Evolutionary conservation across 2,329 filamentous ascomycete genomes (phyloP).

Genomic region (Kalaharituber pfeilii): DNA sequence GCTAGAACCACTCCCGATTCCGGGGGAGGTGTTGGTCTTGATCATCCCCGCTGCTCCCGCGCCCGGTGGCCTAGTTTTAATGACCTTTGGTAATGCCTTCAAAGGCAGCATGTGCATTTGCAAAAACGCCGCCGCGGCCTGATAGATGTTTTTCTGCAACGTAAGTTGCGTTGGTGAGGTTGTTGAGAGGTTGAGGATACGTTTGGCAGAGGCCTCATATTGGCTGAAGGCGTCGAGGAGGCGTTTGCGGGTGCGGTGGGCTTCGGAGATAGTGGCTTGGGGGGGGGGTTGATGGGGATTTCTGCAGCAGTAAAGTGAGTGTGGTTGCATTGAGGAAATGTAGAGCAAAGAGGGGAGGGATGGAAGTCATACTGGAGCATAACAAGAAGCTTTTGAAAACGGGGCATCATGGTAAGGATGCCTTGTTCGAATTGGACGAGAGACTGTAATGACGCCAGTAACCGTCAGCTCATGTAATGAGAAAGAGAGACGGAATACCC

Average conservation of each 20-base stretch:
- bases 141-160: constrained; percentile 66
- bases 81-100: constrained; percentile 52
- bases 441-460: too few species aligned
- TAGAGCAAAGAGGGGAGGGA: background rate
- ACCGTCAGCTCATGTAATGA: background rate
- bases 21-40: background rate
- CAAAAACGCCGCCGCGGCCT: constrained; percentile 64
- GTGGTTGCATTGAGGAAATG: constrained; percentile 3
- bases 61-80: constrained; percentile 44
- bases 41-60: constrained; percentile 40
- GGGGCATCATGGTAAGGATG: constrained; percentile 62
- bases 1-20: background rate
- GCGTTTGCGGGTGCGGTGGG: constrained; percentile 73
- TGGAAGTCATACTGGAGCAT: constrained; percentile 40
- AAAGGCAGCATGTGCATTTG: constrained; percentile 83
- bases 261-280: constrained; percentile 59
- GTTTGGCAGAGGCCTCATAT: constrained; percentile 64
- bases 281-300: constrained; percentile 29
- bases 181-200: constrained; percentile 62
- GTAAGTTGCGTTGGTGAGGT: constrained; percentile 52
- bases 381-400: constrained; percentile 61
- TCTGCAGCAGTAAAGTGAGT: too few species aligned
- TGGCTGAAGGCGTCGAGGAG: constrained; percentile 78
- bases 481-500: background rate
- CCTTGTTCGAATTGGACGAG: constrained; percentile 74